Conservation (phyloP, 192 early-diverging fungal species). For the Coemansia sp. region DNA sequence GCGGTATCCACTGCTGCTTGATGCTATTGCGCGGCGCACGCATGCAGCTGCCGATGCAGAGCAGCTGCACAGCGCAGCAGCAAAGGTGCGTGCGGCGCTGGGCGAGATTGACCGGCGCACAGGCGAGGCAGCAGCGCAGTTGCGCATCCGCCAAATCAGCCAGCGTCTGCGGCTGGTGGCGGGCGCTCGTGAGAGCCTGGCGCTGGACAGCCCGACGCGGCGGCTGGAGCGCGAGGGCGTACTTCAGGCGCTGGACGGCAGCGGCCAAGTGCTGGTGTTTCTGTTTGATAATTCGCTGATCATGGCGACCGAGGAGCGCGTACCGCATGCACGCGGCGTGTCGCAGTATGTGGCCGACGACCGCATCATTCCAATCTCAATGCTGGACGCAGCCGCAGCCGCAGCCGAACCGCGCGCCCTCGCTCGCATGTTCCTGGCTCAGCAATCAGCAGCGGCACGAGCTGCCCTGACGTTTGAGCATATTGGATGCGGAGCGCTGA, state of each 20-base stretch:
- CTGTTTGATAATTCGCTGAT: constrained; percentile 54
- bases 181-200: constrained; percentile 49
- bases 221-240: constrained; percentile 45
- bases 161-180: constrained; percentile 39
- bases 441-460: not conserved
- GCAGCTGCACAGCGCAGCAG: constrained; percentile 23
- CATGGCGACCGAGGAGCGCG: constrained; percentile 42
- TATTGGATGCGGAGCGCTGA: constrained; percentile 42
- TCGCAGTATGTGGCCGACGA: constrained; percentile 47
- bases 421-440: constrained; percentile 32
- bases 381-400: constrained; percentile 43
- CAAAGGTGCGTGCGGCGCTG: constrained; percentile 37
- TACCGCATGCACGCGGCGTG: constrained; percentile 39
- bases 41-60: constrained; percentile 55
- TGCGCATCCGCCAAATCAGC: constrained; percentile 46
- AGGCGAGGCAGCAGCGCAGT: constrained; percentile 34
- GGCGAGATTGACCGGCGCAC: constrained; percentile 42
- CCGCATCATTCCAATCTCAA: constrained; percentile 49
- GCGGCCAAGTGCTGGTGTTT: constrained; percentile 42
- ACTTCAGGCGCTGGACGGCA: constrained; percentile 20
- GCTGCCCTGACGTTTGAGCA: constrained; percentile 39
- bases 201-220: constrained; percentile 32
- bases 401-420: constrained; percentile 25
- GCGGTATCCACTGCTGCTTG: constrained; percentile 80
- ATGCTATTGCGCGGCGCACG: constrained; percentile 75